Base-by-base conservation (phyloP, 768 basidiomycete species). In the Auriscalpium orientale region DNA sequence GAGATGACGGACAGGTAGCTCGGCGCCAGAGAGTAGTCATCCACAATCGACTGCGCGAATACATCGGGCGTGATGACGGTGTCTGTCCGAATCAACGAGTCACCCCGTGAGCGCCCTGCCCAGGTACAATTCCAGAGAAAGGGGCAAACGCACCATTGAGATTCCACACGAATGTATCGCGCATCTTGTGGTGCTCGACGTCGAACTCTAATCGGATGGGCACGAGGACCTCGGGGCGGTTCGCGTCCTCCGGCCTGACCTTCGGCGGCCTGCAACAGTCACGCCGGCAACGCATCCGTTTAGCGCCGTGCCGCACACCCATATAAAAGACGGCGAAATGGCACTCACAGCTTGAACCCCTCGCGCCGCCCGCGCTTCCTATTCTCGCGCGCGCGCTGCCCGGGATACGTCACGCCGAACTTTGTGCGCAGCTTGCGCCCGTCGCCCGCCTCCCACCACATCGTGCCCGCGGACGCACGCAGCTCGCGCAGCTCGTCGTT, bases 161-260 rank as follows among this genome's bases (percentile, higher is more conserved):
- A 65, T 99, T 97, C 97, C 95, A 99, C 46, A 97, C 81, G 71
- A 98, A 98, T 0, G 95, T 93, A 67, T 99, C 97, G 28, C 93
- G 83, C 77, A 98, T 86, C 72, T 87, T 90, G 66, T 90, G 86
- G 65, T 91, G 89, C 55, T 98, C 97, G 49, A 95, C 87, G 64
- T 99, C 97, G 64, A 98, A 85, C 69, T 99, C 97, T 51, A 99
- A 76, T n/a, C 97, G 83, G 43, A 99, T 87, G 3, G 97, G 97
- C 4, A 98, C 87, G 28, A 99, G 85, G 63, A 84, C 79, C 66
- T 99, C 97, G 12, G 81, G 78, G 28, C 78, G 74, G 61, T 83
- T 78, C 6, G 80, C 80, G 36, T 85, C 78, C 52, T 81, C 78
- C 7, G 73, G 64, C 8, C 76, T 71, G 21, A 89, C 64, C 61